Base-by-base conservation (phyloP, 1,139 yeast genomes). In the Hanseniaspora gamundiae region DNA sequence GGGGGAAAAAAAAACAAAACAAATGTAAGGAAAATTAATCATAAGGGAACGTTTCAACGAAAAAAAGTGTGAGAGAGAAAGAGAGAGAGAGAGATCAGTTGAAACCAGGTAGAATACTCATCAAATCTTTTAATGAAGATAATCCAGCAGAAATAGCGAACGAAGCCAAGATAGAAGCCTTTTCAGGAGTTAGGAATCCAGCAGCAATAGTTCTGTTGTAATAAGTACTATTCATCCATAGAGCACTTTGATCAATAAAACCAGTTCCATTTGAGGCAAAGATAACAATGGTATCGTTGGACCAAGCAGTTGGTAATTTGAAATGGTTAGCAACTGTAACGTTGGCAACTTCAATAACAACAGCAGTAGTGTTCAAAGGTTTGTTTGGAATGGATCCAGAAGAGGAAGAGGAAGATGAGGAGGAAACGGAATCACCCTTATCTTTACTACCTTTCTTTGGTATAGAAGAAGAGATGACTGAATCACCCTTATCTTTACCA, bases 111-210 rank as follows among this genome's bases (percentile, higher is more conserved):
- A 36, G 22, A 14, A 22, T 8, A 38, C 26, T 21, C 35, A 11
- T 38, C 13, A n/a, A 41, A 16, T 11, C 38, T 35, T 4, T 22
- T 14, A n/a, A 44, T 19, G 13, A 24, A 26, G 11, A 28, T 20
- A n/a, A 38, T 27, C 44, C 44, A 5, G 47, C 44, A 35, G 47
- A 30, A 20, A 52, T 47, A 29, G 61, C 62, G 38, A 59, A 51
- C 11, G 56, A 45, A 41, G 57, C 48, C 41, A 59, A 48, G 21
- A 59, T 41, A 47, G 58, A 60, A 27, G 61, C 58, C 51, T 59
- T 54, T 38, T 50, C 44, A 43, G 64, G 62, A 31, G 60, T 51
- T 43, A 59, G 46, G 45, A 51, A 51, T 36, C 61, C 61, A 28
- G 56, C 62, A 26, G 56, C 55, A 41, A 57, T 49, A 19, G 59